Percentiles rank a stretch among this genome's conserved stretches.
Conservation (phyloP, 192 early-diverging fungal species). For the Coemansia pectinata region DNA sequence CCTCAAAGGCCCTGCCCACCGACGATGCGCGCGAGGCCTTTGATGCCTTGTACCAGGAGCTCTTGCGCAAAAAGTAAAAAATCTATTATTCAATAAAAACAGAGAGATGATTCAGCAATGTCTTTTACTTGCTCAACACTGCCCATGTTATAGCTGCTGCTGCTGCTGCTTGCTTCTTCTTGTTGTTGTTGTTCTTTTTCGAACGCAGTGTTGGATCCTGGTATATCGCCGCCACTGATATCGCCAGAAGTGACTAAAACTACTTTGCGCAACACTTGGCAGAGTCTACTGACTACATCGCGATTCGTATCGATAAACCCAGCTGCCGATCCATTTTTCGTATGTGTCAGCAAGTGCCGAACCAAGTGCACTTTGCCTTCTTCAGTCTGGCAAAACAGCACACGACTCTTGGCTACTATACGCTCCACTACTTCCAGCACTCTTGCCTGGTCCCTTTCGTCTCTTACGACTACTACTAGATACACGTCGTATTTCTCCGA, state of each 20-base stretch:
- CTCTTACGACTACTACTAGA: constrained; percentile 21
- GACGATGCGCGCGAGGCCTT: constrained; percentile 3
- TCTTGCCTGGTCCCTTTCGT: not conserved
- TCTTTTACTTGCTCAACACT: constrained; percentile 11
- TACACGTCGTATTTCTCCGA: constrained; percentile 15
- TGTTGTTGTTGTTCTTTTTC: too few relatives aligned
- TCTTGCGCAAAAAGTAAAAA: constrained; percentile 7
- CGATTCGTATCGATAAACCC: constrained; percentile 40
- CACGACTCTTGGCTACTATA: not conserved
- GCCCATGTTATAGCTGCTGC: not conserved
- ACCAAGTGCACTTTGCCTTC: constrained; percentile 45
- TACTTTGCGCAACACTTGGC: constrained; percentile 18
- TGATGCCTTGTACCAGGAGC: constrained; percentile 21
- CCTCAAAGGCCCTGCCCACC: constrained; percentile 19
- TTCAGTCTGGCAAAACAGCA: constrained; percentile 48
- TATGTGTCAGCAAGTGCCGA: constrained; percentile 33
- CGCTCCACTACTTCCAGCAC: constrained; percentile 2
- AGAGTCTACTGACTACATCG: constrained; percentile 24
- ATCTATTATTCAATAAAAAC: not conserved
- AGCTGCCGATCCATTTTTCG: not conserved
- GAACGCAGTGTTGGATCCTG: constrained; percentile 5
- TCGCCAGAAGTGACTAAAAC: constrained; percentile 5
- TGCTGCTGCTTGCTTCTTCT: not conserved
- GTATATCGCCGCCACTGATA: constrained; percentile 21
- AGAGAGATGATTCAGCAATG: constrained; percentile 8